Conservation (phyloP, 345 rosid genomes). For the Melaleuca quinquenervia region DNA sequence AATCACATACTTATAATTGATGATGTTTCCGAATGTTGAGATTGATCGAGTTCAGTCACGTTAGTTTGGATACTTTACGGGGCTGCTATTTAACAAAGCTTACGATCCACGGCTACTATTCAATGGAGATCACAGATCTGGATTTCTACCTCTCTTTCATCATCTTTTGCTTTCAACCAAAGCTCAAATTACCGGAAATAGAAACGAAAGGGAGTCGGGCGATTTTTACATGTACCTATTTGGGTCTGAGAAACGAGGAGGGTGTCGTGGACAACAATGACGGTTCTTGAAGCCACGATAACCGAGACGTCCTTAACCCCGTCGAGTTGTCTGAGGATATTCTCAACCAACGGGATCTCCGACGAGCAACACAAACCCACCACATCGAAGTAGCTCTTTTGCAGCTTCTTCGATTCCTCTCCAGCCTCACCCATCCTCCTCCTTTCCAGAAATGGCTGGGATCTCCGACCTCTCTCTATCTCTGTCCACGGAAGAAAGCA, state of each 20-base stretch:
- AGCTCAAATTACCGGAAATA: background rate
- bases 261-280: slow-evolving; percentile 76
- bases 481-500: background rate
- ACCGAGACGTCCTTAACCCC: slow-evolving; percentile 65
- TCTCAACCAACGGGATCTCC: slow-evolving; percentile 71
- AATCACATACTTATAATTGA: too few species aligned
- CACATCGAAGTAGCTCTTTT: slow-evolving; percentile 83
- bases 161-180: too few species aligned
- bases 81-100: background rate
- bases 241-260: slow-evolving; percentile 54
- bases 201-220: background rate
- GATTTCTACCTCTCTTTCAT: background rate
- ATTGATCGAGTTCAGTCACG: background rate
- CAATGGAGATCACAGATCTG: background rate
- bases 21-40: background rate
- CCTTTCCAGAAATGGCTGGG: background rate
- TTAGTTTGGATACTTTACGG: background rate
- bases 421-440: background rate
- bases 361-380: slow-evolving; percentile 86
- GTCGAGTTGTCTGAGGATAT: slow-evolving; percentile 38
- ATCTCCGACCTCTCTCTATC: background rate
- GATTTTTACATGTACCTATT: slow-evolving; percentile 35
- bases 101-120: too few species aligned
- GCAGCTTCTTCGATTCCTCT: slow-evolving; percentile 12
- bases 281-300: slow-evolving; percentile 70